Evolutionary conservation across 371 early-diverging fungal genomes (phyloP), one percentile per base, ranked within the genome.

Genomic region (Rhizomucor pusillus): DNA sequence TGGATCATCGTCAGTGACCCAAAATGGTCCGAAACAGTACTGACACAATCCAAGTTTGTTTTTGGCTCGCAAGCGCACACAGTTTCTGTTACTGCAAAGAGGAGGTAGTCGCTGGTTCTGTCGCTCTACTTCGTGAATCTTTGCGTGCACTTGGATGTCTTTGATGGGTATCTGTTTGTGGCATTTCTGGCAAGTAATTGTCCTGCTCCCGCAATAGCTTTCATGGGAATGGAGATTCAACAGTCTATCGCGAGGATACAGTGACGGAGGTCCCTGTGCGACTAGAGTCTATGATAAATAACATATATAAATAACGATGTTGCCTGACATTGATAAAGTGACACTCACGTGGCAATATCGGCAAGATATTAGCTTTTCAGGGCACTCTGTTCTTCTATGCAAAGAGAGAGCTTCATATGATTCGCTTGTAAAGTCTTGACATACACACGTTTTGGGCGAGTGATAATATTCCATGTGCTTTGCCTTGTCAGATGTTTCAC

Each of bases 1-100:
- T 20, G 89, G 90, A 55, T 95, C 95, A 47, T 86, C 86, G 22
- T 84, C 75, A 12, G 91, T 77, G 0, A 80, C 71, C 86, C 91
- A 95, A 55, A 89, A 91, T 1, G 91, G 93, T 1, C 86, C 88
- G 73, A 89, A 95, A 62, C 94, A 95, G 40, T 73, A 67, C 22
- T 77, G 73, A 57, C 94, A 95, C 46, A 92, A 62, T 0, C 78
- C 75, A 1, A 91, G 62, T 5, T 71, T 64, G 43, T 89, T 90
- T 35, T 54, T 61, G 18, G 79, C 67, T 45, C 73, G 40, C 43
- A 72, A 55, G 23, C 85, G 72, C 6, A 78, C 65, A 63, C 95
- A 94, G 58, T 85, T 85, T 14, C 63, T 66, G 67, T 94, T 94
- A n/a, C 78, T 60, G 57, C 95, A 94, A 4, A 78, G 57, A 10